phyloP scores from a whole-genome alignment of 305 asterid species.

The Coffea humblotiana region DNA sequence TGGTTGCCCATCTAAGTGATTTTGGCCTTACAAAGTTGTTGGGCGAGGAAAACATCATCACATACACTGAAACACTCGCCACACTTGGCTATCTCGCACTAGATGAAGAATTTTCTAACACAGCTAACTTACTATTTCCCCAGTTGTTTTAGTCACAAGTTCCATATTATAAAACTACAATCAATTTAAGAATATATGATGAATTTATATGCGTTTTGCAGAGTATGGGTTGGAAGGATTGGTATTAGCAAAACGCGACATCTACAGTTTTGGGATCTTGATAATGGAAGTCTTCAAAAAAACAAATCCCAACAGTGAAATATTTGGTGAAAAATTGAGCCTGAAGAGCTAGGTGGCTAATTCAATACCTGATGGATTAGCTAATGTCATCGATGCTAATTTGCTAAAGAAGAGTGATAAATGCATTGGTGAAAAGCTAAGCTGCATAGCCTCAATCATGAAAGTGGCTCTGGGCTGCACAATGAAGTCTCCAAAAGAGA shows the following conservation, averaged over 20 bases:
- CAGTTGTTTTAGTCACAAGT: background rate
- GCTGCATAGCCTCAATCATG: background rate
- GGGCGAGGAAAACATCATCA: no score
- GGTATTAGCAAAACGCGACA: background rate
- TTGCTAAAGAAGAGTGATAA: background rate
- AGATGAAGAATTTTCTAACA: background rate
- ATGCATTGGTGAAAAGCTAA: background rate
- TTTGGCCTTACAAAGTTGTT: no score
- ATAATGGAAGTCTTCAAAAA: constrained; percentile 4
- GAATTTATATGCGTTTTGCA: background rate
- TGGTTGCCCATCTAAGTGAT: no score
- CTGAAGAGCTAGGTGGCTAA: constrained; percentile 2
- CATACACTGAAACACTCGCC: no score
- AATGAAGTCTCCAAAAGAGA: background rate
- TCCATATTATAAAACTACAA: no score
- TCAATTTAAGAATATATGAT: no score
- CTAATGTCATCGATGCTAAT: background rate
- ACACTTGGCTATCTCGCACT: constrained; percentile 4
- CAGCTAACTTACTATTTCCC: background rate
- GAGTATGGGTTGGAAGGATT: background rate
- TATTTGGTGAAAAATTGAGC: background rate
- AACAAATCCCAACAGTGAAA: background rate
- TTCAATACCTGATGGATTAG: background rate
- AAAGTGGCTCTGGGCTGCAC: background rate
- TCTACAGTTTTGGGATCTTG: constrained; percentile 2